phyloP scores from a whole-genome alignment of 805 yeast species.

The Pichia deserticola region DNA sequence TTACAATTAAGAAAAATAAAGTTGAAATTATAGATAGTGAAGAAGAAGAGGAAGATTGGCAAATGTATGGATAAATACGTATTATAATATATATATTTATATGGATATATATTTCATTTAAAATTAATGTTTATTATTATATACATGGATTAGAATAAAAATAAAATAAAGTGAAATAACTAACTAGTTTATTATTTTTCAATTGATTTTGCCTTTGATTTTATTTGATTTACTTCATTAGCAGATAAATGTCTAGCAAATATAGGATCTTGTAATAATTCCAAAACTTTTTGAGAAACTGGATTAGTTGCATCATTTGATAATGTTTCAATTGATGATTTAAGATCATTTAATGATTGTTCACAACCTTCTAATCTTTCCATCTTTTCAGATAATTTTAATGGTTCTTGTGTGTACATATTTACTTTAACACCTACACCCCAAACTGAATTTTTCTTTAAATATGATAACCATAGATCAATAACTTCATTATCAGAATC shows the following conservation, averaged over 20 bases:
- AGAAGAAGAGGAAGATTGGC: constrained; percentile 68
- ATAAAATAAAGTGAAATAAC: not conserved
- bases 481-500: constrained; percentile 82
- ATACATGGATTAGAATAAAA: no score
- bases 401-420: constrained; percentile 47
- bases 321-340: constrained; percentile 19
- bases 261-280: constrained; percentile 62
- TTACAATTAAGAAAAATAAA: constrained; percentile 42
- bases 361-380: constrained; percentile 23
- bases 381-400: constrained; percentile 36
- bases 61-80: constrained; percentile 56
- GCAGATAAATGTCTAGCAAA: constrained; percentile 48
- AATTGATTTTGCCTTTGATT: constrained; percentile 1
- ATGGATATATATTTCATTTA: not conserved
- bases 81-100: no score
- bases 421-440: constrained; percentile 82
- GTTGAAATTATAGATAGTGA: constrained; percentile 36
- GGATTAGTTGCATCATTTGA: constrained; percentile 27
- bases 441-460: constrained; percentile 66
- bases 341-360: constrained; percentile 16
- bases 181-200: not conserved
- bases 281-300: constrained; percentile 60
- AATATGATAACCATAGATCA: constrained; percentile 71
- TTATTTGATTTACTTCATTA: constrained; percentile 17
- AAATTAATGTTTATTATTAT: no score